phyloP scores from a whole-genome alignment of 345 rosid species.

The Hibiscus trionum region DNA sequence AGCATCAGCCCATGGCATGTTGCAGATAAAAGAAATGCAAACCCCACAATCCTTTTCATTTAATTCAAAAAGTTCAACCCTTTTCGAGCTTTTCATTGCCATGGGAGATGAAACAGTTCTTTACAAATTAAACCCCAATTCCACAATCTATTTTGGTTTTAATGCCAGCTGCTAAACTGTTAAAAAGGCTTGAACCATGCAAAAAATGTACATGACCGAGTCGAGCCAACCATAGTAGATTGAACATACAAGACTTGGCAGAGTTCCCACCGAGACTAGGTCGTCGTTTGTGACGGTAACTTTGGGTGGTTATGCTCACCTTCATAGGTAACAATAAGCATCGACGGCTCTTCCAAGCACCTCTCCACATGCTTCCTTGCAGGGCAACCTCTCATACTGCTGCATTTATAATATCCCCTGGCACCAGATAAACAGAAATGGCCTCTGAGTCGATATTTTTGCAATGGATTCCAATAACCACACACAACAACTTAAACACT shows the following conservation, averaged over 20 bases:
- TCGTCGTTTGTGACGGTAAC: conserved; percentile 59
- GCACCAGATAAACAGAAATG: conserved; percentile 13
- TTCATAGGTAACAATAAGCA: conserved; percentile 92
- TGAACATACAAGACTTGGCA: conserved; percentile 15
- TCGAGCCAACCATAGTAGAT: conserved; percentile 14
- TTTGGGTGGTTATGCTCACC: conserved; percentile 86
- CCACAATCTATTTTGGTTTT: conserved; percentile 16
- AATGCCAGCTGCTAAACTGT: conserved; percentile 11
- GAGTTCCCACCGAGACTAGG: conserved; percentile 24
- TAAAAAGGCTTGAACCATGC: conserved; percentile 23
- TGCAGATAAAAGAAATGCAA: neutral
- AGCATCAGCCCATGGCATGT: neutral
- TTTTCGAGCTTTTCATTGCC: conserved; percentile 17
- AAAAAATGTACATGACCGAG: conserved; percentile 54
- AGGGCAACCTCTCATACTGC: conserved; percentile 98
- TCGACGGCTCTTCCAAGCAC: conserved; percentile 77
- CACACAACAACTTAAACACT: neutral
- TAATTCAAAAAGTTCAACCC: conserved; percentile 17
- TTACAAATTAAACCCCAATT: conserved; percentile 30
- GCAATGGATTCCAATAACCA: neutral
- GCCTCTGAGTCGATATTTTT: neutral
- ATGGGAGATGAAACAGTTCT: conserved; percentile 19
- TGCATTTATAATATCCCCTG: conserved; percentile 96
- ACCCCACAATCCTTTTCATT: conserved; percentile 5
- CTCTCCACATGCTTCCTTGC: conserved; percentile 99